Conservation (phyloP, 257 asterid genomes). For the Nicotiana tabacum region DNA sequence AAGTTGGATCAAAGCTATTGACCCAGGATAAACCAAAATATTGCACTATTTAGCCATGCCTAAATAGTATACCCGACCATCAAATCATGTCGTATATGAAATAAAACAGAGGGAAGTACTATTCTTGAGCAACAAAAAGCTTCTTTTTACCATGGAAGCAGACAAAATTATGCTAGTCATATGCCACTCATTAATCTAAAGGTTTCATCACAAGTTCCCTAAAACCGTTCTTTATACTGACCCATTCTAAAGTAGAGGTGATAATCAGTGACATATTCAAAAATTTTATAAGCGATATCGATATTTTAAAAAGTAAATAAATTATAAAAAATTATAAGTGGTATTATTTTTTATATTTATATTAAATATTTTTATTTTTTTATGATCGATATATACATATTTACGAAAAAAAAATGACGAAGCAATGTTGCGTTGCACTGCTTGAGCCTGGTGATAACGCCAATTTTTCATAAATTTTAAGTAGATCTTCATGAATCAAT, state of each 20-base stretch:
- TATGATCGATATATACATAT: too few relatives aligned
- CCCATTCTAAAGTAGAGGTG: not conserved
- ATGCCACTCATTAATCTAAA: not conserved
- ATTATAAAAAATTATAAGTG: too few relatives aligned
- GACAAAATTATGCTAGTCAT: not conserved
- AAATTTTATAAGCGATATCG: too few relatives aligned
- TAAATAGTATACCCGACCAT: not conserved
- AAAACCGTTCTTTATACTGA: not conserved
- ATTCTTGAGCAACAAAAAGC: not conserved
- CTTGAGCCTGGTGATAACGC: not conserved
- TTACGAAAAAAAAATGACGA: too few relatives aligned
- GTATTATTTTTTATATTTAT: too few relatives aligned
- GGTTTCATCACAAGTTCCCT: not conserved
- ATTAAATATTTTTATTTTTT: too few relatives aligned
- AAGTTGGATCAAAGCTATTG: not conserved
- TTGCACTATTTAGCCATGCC: not conserved
- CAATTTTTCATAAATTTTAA: not conserved
- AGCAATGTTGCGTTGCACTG: rapidly evolving
- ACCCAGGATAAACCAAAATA: not conserved
- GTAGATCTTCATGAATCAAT: not conserved
- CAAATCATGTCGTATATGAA: not conserved
- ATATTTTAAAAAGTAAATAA: too few relatives aligned
- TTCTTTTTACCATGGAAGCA: not conserved
- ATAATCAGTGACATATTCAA: too few relatives aligned
- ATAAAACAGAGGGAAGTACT: not conserved